A percentile compares a stretch with the other conserved stretches of the same genome.
Evolutionary conservation across 495 filamentous ascomycete species (phyloP).

Genomic region (Aspergillus mulundensis): DNA sequence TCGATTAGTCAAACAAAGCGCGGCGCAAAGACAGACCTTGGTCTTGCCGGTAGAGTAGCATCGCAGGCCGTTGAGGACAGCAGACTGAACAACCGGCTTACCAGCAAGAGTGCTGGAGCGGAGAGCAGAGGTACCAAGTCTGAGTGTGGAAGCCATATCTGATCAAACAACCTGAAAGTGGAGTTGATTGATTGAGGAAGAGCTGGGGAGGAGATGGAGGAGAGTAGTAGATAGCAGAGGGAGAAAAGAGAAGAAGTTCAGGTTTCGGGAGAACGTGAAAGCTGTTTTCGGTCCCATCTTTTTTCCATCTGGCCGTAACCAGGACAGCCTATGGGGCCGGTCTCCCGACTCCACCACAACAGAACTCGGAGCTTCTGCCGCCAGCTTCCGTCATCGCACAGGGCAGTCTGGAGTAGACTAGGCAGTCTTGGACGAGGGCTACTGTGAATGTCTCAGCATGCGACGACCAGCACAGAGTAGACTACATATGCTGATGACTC

Average conservation of each 20-base stretch:
- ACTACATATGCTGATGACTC: not conserved
- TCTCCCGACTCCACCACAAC: slow-evolving; percentile 18
- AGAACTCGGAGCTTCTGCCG: slow-evolving; percentile 9
- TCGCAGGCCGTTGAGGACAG: slow-evolving; percentile 75
- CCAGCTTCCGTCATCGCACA: slow-evolving; percentile 15
- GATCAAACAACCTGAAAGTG: slow-evolving; percentile 29
- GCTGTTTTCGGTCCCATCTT: slow-evolving; percentile 26
- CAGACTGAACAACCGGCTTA: slow-evolving; percentile 57
- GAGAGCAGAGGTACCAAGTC: slow-evolving; percentile 70
- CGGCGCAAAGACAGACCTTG: slow-evolving; percentile 52
- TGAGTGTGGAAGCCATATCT: slow-evolving; percentile 74
- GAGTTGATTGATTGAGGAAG: slow-evolving; percentile 28
- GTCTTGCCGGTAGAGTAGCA: slow-evolving; percentile 85
- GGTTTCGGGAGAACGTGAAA: slow-evolving; percentile 19
- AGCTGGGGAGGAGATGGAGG: slow-evolving; percentile 19
- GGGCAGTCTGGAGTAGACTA: slow-evolving; percentile 9
- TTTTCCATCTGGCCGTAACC: slow-evolving; percentile 38
- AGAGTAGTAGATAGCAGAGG: slow-evolving; percentile 22
- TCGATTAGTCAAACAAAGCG: not conserved
- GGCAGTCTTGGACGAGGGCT: not conserved
- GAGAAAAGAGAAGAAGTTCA: slow-evolving; percentile 29
- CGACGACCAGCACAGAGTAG: not conserved
- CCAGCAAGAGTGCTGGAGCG: slow-evolving; percentile 65
- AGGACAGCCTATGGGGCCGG: slow-evolving; percentile 26
- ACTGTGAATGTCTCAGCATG: not conserved